Evolutionary conservation across 768 basidiomycete species (phyloP), one percentile per base, ranked within the genome.

Genomic region (Lyophyllum semitale): DNA sequence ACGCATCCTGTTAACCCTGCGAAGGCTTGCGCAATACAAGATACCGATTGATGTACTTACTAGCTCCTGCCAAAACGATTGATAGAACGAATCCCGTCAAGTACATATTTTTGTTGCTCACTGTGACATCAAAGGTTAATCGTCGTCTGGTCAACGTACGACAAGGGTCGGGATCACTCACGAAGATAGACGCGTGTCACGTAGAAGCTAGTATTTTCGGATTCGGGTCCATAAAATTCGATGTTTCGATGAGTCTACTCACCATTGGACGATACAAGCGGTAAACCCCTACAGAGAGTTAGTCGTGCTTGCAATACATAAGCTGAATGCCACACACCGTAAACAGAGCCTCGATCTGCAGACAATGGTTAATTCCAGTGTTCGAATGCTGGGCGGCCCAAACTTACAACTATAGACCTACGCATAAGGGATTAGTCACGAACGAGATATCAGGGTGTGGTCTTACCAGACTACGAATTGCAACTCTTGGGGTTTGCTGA

Each of bases 261-360:
- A 78, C 80, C 71, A 74, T 68, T 85, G 84, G 6, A 84, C 83
- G 20, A 83, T 65, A 38, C 75, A 68, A 5, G 76, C 79, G 12
- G 79, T 83, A 18, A 82, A 59, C 3, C 78, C 82, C 78, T 84
- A 64, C 32, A 17, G 9, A 56, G 59, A 9, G 51, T 53, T 6
- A 65, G 54, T 54, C 20, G 32, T n/a, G 11, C 29, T 41, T 22
- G 17, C 3, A 52, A 23, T 2, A 9, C 32, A 15, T 20, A 13
- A 25, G 25, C 17, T 20, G 20, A 37, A 15, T n/a, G 7, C 25
- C 17, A 63, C 73, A 8, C 60, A 81, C 80, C 30, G 76, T 78
- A 35, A 78, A 77, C 9, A 80, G 53, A 0, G 77, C 78, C 60
- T 80, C 79, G 42, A 78, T 68, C 80, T 81, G 35, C 8, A 17